A percentile compares a stretch with the other conserved stretches of the same genome.
Evolutionary conservation across 108 stramenopile species (phyloP).

Genomic region (Conticribra weissflogii): DNA sequence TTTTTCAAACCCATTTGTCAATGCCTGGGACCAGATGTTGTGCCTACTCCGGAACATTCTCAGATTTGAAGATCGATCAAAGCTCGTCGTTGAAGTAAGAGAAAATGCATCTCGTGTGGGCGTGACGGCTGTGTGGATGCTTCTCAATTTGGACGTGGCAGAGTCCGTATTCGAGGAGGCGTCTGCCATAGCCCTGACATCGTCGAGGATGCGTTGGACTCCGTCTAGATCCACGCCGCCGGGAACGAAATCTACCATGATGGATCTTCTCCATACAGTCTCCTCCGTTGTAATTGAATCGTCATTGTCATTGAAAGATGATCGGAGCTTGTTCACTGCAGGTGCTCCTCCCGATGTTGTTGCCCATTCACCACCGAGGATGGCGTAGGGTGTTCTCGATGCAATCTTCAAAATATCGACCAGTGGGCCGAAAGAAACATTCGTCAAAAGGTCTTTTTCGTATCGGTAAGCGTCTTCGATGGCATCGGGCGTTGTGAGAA

Average conservation of each 20-base stretch:
- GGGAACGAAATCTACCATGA: constrained; percentile 37
- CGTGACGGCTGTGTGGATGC: not conserved
- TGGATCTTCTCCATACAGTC: constrained; percentile 25
- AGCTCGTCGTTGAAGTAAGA: constrained; percentile 20
- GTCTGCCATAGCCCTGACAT: constrained; percentile 36
- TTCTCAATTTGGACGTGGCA: constrained; percentile 7
- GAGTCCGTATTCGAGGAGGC: not conserved
- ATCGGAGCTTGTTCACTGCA: too few species aligned
- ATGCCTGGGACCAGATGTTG: constrained; percentile 37
- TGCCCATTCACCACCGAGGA: constrained; percentile 31
- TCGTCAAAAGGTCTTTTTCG: not conserved
- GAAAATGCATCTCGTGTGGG: constrained; percentile 41
- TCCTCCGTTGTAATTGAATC: too few species aligned
- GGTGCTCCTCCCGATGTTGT: too few species aligned
- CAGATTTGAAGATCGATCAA: not conserved
- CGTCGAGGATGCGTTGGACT: constrained; percentile 14
- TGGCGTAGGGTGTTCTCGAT: constrained; percentile 12
- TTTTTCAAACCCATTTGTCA: constrained; percentile 33
- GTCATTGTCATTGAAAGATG: too few species aligned
- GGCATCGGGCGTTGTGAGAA: constrained; percentile 19
- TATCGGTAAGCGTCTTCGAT: constrained; percentile 6
- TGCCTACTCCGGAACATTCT: constrained; percentile 1
- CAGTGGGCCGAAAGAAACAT: constrained; percentile 32
- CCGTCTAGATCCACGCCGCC: constrained; percentile 5
- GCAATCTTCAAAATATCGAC: constrained; percentile 44